Evolutionary conservation across 257 asterid species (phyloP), one percentile per base, ranked within the genome.

Genomic region (Rehmannia glutinosa): DNA sequence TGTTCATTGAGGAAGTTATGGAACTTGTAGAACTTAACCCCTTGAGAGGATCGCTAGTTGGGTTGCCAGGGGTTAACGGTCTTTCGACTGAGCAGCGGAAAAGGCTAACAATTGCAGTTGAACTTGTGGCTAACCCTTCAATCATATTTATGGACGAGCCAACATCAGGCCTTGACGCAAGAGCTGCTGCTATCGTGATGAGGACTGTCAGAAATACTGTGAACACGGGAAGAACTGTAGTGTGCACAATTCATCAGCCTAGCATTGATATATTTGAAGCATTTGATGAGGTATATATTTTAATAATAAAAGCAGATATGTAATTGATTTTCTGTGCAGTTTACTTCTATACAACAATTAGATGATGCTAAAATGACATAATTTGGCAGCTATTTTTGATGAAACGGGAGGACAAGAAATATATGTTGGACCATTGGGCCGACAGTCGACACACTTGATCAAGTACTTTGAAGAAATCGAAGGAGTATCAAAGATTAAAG

Each of bases 181-280:
- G 84, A 60, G 89, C 87, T 15, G 92, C 89, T 68, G 84, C 89
- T 56, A 83, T 86, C 51, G 89, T 86, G 50, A 86, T 83, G 87
- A 79, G 84, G 62, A 79, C 82, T 6, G 84, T 86, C 12, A 73
- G 92, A 64, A 86, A 83, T 63, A 81, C 86, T 0, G 87, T 86
- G 17, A 69, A 86, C 80, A 83, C 89, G 6, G 28, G 89, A 43
- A 59, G 89, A 72, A 86, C 86, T 2, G 87, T 83, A 3, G 87
- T 83, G 20, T 86, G 89, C 82, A 86, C 92, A 42, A 83, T 86
- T 69, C 89, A 86, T 72, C 87, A 77, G 71, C 92, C 92, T 8
- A 83, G 86, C 81, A 83, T 83, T 0, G 84, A 86, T 77, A 86
- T 86, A 42, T 86, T 86, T 66, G 92, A 86, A 79, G 83, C 84